phyloP scores from a whole-genome alignment of 768 basidiomycete species.

The Pisolithus tinctorius region DNA sequence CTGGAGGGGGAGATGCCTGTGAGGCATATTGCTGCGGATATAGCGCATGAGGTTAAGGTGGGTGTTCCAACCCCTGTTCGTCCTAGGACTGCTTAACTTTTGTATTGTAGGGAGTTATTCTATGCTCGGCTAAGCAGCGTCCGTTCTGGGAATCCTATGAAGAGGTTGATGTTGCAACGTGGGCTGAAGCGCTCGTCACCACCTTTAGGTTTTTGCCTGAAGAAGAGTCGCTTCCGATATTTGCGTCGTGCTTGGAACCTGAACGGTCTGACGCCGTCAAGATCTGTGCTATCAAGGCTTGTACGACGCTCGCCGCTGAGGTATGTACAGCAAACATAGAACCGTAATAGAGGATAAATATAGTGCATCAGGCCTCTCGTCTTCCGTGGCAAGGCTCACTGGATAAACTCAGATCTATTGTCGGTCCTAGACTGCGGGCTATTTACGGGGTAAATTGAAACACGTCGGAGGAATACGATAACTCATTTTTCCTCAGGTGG shows the following conservation, averaged over 20 bases:
- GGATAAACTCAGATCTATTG: conserved; percentile 36
- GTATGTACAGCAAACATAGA: conserved; percentile 27
- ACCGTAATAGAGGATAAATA: conserved; percentile 4
- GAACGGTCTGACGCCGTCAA: conserved; percentile 80
- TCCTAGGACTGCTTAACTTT: conserved; percentile 2
- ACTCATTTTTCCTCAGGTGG: conserved; percentile 31
- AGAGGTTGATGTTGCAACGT: conserved; percentile 69
- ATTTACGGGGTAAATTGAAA: conserved; percentile 47
- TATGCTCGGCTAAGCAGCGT: conserved; percentile 33
- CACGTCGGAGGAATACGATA: conserved; percentile 1
- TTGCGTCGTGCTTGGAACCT: conserved; percentile 61
- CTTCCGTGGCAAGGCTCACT: conserved; percentile 53
- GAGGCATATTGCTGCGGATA: conserved; percentile 58
- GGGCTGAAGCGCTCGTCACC: conserved; percentile 66
- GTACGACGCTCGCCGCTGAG: conserved; percentile 61
- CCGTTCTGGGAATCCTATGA: conserved; percentile 71
- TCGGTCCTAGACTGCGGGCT: conserved; percentile 44
- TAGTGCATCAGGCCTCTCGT: conserved; percentile 37
- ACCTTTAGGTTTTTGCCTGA: conserved; percentile 65
- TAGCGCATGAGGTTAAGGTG: conserved; percentile 79
- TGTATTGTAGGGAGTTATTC: conserved; percentile 15
- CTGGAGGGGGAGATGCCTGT: conserved; percentile 56
- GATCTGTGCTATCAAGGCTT: conserved; percentile 68
- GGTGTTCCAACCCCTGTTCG: conserved; percentile 14
- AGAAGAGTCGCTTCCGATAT: conserved; percentile 54